Conservation (phyloP, 2,329 filamentous ascomycete genomes). For the Cordyceps militaris region DNA sequence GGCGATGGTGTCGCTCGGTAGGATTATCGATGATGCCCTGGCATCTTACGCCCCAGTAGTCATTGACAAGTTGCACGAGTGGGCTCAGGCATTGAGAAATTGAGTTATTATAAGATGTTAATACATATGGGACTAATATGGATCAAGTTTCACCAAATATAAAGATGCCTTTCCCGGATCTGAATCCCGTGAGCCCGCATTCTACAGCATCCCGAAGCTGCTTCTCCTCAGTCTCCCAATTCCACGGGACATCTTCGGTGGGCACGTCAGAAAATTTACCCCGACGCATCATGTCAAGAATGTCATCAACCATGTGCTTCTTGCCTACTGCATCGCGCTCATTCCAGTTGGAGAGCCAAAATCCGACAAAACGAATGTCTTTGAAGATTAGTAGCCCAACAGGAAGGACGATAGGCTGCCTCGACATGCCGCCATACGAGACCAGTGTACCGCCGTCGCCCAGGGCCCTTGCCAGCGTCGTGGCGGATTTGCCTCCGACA, state of each 20-base stretch:
- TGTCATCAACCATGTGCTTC: slow-evolving; percentile 73
- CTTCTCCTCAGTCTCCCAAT: slow-evolving; percentile 67
- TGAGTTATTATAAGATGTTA: slow-evolving; percentile 27
- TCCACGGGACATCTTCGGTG: slow-evolving; percentile 75
- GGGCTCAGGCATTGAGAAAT: slow-evolving; percentile 86
- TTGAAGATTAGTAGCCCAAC: slow-evolving; percentile 90
- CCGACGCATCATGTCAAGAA: slow-evolving; percentile 65
- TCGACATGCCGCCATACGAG: slow-evolving; percentile 93
- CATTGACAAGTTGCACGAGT: slow-evolving; percentile 89
- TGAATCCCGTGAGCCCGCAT: slow-evolving; percentile 75
- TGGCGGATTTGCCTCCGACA: slow-evolving; percentile 81
- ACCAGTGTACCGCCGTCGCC: slow-evolving; percentile 66
- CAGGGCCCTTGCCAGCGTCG: slow-evolving; percentile 69
- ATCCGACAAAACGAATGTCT: slow-evolving; percentile 80
- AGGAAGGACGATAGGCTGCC: slow-evolving; percentile 74
- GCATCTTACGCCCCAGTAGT: slow-evolving; percentile 87
- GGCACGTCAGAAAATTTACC: slow-evolving; percentile 80
- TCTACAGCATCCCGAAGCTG: slow-evolving; percentile 68
- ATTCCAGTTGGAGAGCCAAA: slow-evolving; percentile 92
- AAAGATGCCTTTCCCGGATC: slow-evolving; percentile 84
- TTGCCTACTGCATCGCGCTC: slow-evolving; percentile 67
- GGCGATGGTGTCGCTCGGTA: slow-evolving; percentile 78
- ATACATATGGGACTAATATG: neutral
- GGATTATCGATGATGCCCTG: slow-evolving; percentile 83
- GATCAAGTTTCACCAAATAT: slow-evolving; percentile 56